Evolutionary conservation across 768 basidiomycete species (phyloP).

Genomic region (Macrolepiota dolichaula): DNA sequence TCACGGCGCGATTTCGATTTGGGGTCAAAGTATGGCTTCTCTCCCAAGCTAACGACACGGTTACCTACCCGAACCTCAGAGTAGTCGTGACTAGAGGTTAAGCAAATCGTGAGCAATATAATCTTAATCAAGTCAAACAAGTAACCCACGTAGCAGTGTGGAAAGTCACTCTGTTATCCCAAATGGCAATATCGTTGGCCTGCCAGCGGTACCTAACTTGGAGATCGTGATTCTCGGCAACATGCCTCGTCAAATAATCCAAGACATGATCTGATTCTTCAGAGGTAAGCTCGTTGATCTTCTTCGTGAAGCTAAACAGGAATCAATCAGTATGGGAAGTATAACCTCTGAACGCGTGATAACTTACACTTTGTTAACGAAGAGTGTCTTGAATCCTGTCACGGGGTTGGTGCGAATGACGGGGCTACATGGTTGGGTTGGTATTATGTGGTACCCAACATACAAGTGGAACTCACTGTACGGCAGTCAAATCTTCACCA

Average conservation of each 20-base stretch:
- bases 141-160: constrained; percentile 41
- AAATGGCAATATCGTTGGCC: constrained; percentile 52
- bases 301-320: constrained; percentile 44
- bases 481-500: constrained; percentile 42
- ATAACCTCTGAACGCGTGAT: too few relatives aligned
- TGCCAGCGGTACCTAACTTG: constrained; percentile 53
- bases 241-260: constrained; percentile 44
- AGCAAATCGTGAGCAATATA: neutral
- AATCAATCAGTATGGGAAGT: neutral
- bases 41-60: constrained; percentile 51
- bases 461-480: constrained; percentile 37
- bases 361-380: constrained; percentile 47
- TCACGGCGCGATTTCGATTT: constrained; percentile 31
- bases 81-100: constrained; percentile 29
- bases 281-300: constrained; percentile 48
- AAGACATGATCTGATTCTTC: constrained; percentile 53
- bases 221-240: constrained; percentile 58
- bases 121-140: neutral
- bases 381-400: constrained; percentile 56
- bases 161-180: constrained; percentile 55
- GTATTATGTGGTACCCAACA: neutral
- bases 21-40: constrained; percentile 48
- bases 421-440: constrained; percentile 24
- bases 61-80: constrained; percentile 38
- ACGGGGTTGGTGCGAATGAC: constrained; percentile 58